These are phyloP conservation scores for Aspergillus tanneri DNA, from an alignment of 2,329 filamentous ascomycete genomes.

Conservation along the genomic window DNA sequence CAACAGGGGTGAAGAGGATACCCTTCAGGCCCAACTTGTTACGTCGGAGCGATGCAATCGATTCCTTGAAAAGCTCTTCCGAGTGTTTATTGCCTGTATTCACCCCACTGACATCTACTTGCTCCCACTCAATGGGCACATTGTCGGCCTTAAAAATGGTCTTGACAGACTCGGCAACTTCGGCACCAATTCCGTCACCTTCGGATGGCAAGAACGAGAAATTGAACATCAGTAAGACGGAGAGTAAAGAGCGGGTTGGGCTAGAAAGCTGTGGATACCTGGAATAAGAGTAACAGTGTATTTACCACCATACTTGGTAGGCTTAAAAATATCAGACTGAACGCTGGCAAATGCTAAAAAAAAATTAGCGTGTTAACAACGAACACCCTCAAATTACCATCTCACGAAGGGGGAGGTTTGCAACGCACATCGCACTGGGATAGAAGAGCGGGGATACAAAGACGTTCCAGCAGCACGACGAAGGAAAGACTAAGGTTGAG, in stretches of 20 bases:
- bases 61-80: constrained; percentile 93
- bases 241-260: background rate
- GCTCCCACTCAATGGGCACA: constrained; percentile 97
- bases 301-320: constrained; percentile 97
- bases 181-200: constrained; percentile 94
- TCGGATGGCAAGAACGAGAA: constrained; percentile 4
- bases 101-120: constrained; percentile 91
- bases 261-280: constrained; percentile 53
- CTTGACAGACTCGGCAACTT: constrained; percentile 97
- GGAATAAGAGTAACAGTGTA: constrained; percentile 98
- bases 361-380: constrained; percentile 23
- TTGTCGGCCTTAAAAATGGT: constrained; percentile 99
- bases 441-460: constrained; percentile 50
- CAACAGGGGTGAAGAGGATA: constrained; percentile 96
- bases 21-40: constrained; percentile 99
- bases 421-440: constrained; percentile 56
- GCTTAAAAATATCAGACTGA: constrained; percentile 96
- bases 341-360: constrained; percentile 75
- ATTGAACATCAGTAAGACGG: constrained; percentile 15
- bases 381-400: constrained; percentile 4
- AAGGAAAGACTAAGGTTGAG: constrained; percentile 55
- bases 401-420: background rate
- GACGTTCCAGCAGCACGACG: constrained; percentile 52
- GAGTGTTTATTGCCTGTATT: constrained; percentile 81
- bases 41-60: constrained; percentile 89